Base-by-base conservation (phyloP, 2,329 filamentous ascomycete species). In the Ascochyta viciae-villosae region DNA sequence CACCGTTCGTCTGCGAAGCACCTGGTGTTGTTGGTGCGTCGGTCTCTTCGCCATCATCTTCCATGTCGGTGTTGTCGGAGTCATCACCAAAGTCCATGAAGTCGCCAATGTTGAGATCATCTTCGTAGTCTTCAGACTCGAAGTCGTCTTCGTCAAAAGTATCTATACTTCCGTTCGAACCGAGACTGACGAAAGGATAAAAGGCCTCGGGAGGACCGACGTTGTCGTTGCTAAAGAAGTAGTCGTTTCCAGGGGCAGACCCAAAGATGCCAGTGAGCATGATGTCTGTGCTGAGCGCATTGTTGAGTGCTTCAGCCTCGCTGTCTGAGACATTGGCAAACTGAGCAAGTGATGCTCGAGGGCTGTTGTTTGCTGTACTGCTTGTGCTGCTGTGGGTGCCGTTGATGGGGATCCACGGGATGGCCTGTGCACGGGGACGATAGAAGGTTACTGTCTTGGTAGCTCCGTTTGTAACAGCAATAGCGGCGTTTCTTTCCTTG, bases 161-260 rank as follows among this genome's bases (percentile, higher is more conserved):
- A 41, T 84, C 82, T 54, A 81, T 76, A 42, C 84, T 82, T 49
- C 84, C 82, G 58, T 90, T 87, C 12, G 85, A 74, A 39, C 78
- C 77, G 54, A 83, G 77, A 50, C 77, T 83, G 10, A 82, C 82
- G 50, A 88, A 87, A 5, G 89, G 85, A 66, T 90, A 92, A 74
- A 92, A 92, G 7, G 89, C 89, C 74, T 92, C 89, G 0, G 87
- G 83, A 2, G 89, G 88, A 1, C 89, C 89, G 67, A 91, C 82
- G n/a, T 86, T 82, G 68, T 90, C 87, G 5, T 85, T 85, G 61
- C 77, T 78, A 34, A 81, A 77, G 23, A 78, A 74, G 50, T 77
- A 74, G 39, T 81, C 78, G 49, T 79, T 81, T 22, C 78, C 77
- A 22, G 73, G 68, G 31, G 67, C 66, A 24, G 69, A 67, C 12